Conservation (phyloP, 106 monocot species). For the Iris macrosiphon region DNA sequence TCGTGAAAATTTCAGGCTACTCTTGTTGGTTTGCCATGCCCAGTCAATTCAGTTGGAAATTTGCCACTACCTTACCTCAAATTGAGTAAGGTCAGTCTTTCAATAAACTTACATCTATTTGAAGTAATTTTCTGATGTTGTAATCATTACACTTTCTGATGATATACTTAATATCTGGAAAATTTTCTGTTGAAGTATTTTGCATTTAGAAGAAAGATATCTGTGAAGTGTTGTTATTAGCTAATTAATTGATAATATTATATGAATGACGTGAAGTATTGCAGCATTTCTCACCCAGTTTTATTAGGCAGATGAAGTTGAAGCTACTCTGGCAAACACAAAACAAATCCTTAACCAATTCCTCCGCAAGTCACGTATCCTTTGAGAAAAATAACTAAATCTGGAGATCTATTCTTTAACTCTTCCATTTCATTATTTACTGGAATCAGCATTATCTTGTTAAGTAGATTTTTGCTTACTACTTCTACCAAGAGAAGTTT, state of each 20-base stretch:
- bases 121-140: too few species aligned
- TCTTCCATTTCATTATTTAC: not conserved
- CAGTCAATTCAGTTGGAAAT: constrained; percentile 88
- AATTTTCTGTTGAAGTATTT: not conserved
- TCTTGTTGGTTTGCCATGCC: constrained; percentile 86
- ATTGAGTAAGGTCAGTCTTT: constrained; percentile 51
- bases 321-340: constrained; percentile 84
- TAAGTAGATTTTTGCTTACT: too few species aligned
- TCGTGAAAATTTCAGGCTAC: constrained; percentile 50
- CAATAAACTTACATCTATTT: too few species aligned
- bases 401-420: not conserved
- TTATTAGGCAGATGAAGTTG: constrained; percentile 69
- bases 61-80: constrained; percentile 64
- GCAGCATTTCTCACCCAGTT: constrained; percentile 5
- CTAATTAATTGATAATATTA: not conserved
- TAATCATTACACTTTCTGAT: too few species aligned
- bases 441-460: not conserved
- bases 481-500: too few species aligned
- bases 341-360: constrained; percentile 95
- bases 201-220: not conserved
- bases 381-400: constrained; percentile 8
- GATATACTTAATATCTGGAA: too few species aligned
- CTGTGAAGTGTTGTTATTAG: not conserved
- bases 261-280: not conserved
- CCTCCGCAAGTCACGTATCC: constrained; percentile 91